phyloP scores from a whole-genome alignment of 352 stramenopile species.

The Globisporangium paddicum region DNA sequence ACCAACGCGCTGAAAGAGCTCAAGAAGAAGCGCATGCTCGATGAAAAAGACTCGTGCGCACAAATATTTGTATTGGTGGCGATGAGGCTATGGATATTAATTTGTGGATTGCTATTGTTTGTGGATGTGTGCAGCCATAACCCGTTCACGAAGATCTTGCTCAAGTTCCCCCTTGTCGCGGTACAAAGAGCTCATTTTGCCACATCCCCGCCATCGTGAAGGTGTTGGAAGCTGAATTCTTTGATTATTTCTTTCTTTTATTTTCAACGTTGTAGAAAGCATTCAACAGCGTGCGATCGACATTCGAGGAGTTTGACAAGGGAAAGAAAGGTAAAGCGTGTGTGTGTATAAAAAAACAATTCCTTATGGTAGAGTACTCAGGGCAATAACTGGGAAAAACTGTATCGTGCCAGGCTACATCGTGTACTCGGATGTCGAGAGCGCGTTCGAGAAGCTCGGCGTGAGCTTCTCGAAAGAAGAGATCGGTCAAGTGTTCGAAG shows the following conservation, averaged over 20 bases:
- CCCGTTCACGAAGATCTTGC: conserved; percentile 73
- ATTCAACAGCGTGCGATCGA: conserved; percentile 77
- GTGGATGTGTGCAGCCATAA: conserved; percentile 23
- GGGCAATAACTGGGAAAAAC: neutral
- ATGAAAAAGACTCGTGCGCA: conserved; percentile 48
- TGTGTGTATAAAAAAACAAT: neutral
- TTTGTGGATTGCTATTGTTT: neutral
- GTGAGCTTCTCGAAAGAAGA: conserved; percentile 71
- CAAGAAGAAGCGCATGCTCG: conserved; percentile 45
- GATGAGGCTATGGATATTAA: neutral
- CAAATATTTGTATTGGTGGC: neutral
- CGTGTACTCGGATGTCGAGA: conserved; percentile 64
- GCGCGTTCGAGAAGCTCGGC: conserved; percentile 70
- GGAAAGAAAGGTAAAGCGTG: conserved; percentile 36
- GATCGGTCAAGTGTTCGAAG: conserved; percentile 67
- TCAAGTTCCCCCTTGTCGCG: conserved; percentile 67
- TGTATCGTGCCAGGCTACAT: conserved; percentile 41
- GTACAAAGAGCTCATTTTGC: conserved; percentile 12
- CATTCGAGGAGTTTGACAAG: conserved; percentile 61
- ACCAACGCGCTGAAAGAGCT: conserved; percentile 74
- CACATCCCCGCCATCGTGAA: neutral
- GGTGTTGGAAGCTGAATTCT: no score
- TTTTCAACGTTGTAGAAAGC: conserved; percentile 28
- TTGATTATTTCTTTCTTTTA: neutral
- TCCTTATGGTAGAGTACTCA: neutral